Evolutionary conservation across 176 grass and related monocot species (phyloP), one percentile per base, ranked within the genome.

Genomic region (Aegilops speltoides): DNA sequence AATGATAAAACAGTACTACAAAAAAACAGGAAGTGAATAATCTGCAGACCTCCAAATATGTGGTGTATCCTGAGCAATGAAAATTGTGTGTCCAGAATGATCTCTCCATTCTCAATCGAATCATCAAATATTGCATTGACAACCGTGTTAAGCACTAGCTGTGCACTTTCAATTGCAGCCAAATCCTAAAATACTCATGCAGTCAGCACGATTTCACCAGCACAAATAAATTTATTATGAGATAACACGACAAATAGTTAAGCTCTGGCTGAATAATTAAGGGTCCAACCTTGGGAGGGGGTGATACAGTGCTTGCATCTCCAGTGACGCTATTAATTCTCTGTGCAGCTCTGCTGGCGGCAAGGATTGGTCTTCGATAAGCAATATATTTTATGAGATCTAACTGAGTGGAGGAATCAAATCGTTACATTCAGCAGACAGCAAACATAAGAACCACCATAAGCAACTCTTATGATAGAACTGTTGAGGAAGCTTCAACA

Each of bases 301-400:
- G 78, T 62, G 92, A 87, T 88, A 73, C 81, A 84, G 85, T 85
- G 77, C 67, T 86, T 83, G 76, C 70, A 86, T 82, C 90, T 68
- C 82, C 90, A 31, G 91, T 85, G 60, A 93, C 71, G 57, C 45
- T 68, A 40, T 83, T 85, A 86, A 95, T 93, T 93, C 93, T 95
- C 82, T 93, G 92, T 28, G 91, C 84, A 17, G 93, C 25, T 77
- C 90, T 91, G 82, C 80, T 90, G 15, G 93, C 89, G 77, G 93
- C 82, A 79, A 97, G 83, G 46, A 93, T 50, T 73, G 93, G 91
- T 84, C 93, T 93, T 91, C 86, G 95, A 79, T 85, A 93, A 89
- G 93, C 89, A 87, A 88, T 90, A 22, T 93, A 87, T 91, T 79
- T 97, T 33, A 97, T 95, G 66, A 97, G 83, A 84, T 97, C 95